Evolutionary conservation across 345 rosid genomes (phyloP), one percentile per base, ranked within the genome.

Genomic region (Gossypium herbaceum): DNA sequence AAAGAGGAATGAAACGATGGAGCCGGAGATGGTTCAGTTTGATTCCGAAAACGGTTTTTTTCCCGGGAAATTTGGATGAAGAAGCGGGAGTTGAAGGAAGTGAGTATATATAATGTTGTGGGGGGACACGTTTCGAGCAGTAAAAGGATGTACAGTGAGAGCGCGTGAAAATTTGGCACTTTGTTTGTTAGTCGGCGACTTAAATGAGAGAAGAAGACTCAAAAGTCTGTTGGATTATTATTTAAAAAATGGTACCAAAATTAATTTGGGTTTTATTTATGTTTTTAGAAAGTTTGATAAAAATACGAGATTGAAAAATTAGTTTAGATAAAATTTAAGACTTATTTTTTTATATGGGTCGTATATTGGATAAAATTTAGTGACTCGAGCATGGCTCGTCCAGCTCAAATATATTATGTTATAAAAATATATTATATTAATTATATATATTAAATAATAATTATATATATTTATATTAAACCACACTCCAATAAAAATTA

Each of bases 281-380:
- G 1, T 4, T 29, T 29, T 4, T 0, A 34, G 39, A 4, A 1
- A 4, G 1, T 34, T 4, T 34, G 1, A 34, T 34, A 34, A 4
- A 3, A 34, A 0, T 4, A 34, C 0, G 6, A 34, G 1, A 0
- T 34, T 0, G 0, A 34, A 34, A 1, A 4, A 29, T 29, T 29
- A 29, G 0, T 29, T 0, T 4, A 4, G 0, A 29, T 29, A 0
- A 29, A 29, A 29, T 29, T 29, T 29, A 29, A 29, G 3, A 4
- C 0, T 4, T 0, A 29, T 29, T 0, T 29, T 29, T 34, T 0
- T 34, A 34, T 4, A 34, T 34, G 6, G 5, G 0, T 34, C 0
- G 1, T 34, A 4, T 0, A 29, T 29, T 29, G 39, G 39, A 1
- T 29, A 29, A 29, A 1, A 29, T 29, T 29, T 29, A 4, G 39